phyloP scores from a whole-genome alignment of 192 early-diverging fungal genomes.

The Coemansia sp. region DNA sequence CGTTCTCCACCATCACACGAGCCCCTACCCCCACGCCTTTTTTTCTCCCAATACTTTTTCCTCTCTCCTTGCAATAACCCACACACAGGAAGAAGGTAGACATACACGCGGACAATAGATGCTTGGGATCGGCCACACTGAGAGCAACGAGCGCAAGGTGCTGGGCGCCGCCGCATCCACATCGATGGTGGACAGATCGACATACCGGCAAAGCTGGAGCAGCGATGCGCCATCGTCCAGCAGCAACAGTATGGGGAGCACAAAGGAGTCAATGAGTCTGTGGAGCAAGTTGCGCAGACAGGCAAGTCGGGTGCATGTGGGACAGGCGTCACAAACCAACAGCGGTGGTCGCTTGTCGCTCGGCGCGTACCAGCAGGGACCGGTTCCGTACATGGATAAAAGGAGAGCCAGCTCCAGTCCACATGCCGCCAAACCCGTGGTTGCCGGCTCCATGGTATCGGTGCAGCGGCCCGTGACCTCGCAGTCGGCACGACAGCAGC shows the following conservation, averaged over 20 bases:
- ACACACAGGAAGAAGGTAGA: not conserved
- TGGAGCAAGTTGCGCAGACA: slow-evolving; percentile 51
- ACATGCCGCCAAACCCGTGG: not conserved
- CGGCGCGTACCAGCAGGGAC: not conserved
- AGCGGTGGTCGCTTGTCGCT: slow-evolving; percentile 3
- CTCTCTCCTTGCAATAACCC: not conserved
- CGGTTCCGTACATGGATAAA: slow-evolving; percentile 1
- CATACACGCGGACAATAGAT: slow-evolving; percentile 2
- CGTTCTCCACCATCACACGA: not conserved
- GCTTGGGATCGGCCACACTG: slow-evolving; percentile 26
- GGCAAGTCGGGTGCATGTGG: slow-evolving; percentile 28
- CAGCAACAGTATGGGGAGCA: slow-evolving; percentile 35
- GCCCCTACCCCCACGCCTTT: not conserved
- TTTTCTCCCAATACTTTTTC: not conserved
- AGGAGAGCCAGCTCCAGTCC: not conserved
- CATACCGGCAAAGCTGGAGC: slow-evolving; percentile 48
- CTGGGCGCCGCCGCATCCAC: not conserved
- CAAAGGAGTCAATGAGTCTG: slow-evolving; percentile 27
- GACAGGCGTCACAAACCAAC: slow-evolving; percentile 4
- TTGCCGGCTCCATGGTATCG: not conserved
- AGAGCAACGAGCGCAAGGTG: not conserved
- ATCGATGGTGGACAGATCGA: slow-evolving; percentile 11
- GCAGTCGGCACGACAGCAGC: not conserved
- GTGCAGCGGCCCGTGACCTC: not conserved
- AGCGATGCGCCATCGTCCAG: slow-evolving; percentile 47